Conservation (phyloP, 768 basidiomycete genomes). For the Daedaleopsis sinensis region DNA sequence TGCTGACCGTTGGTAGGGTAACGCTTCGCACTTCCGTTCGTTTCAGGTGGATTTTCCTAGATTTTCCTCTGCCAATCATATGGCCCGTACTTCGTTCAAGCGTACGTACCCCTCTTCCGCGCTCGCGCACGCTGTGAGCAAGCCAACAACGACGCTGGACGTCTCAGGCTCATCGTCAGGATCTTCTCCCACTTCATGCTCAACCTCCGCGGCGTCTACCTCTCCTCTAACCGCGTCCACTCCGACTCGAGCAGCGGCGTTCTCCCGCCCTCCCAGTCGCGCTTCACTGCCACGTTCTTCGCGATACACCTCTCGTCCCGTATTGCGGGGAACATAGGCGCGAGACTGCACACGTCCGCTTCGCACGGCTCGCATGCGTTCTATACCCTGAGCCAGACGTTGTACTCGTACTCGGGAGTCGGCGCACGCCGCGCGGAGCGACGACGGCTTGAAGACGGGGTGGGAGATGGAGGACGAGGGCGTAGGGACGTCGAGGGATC, state of each 20-base stretch:
- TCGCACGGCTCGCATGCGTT: neutral
- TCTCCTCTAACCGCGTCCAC: neutral
- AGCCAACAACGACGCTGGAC: neutral
- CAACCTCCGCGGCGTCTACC: constrained; percentile 19
- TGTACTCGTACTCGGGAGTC: too few relatives aligned
- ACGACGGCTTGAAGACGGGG: neutral
- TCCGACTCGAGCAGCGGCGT: neutral
- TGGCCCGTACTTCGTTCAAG: too few relatives aligned
- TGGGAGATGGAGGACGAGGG: constrained; percentile 2
- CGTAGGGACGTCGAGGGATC: constrained; percentile 7
- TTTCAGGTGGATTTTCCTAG: too few relatives aligned
- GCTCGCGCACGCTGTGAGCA: too few relatives aligned
- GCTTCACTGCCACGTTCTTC: neutral
- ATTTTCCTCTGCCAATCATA: too few relatives aligned
- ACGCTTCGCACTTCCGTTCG: too few relatives aligned
- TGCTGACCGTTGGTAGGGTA: too few relatives aligned
- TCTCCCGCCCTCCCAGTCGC: too few relatives aligned
- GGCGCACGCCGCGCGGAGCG: neutral
- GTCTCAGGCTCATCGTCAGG: constrained; percentile 14
- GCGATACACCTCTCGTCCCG: constrained; percentile 8
- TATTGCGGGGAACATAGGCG: constrained; percentile 23
- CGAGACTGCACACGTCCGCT: constrained; percentile 11
- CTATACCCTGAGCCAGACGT: too few relatives aligned
- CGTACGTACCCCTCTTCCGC: constrained; percentile 8
- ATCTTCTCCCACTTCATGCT: constrained; percentile 22